These are phyloP conservation scores for Talaromyces sp. DNA, from an alignment of 2,329 filamentous ascomycete species.

Conservation along the genomic window DNA sequence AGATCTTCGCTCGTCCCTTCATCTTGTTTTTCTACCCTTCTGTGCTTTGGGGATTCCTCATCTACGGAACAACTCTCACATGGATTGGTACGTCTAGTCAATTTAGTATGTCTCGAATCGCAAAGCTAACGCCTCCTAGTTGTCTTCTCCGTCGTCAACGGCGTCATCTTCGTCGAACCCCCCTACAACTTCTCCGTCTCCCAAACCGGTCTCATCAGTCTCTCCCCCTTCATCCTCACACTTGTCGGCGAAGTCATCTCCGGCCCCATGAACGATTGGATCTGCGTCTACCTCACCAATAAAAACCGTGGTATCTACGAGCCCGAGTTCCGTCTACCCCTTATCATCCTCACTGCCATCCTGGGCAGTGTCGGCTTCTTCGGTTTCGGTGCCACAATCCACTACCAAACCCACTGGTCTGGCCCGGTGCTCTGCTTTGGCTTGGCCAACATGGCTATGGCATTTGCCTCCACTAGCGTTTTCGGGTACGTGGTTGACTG, in stretches of 20 bases:
- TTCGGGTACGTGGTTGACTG: conserved; percentile 16
- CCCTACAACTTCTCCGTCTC: conserved; percentile 16
- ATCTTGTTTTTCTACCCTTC: conserved; percentile 15
- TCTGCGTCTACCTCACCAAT: conserved; percentile 14
- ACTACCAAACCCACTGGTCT: conserved; percentile 13
- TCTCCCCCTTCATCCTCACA: conserved; percentile 12
- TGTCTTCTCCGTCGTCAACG: conserved; percentile 16
- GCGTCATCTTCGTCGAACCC: conserved; percentile 14
- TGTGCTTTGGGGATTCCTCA: conserved; percentile 10
- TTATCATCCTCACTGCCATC: conserved; percentile 6
- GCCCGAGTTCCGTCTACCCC: conserved; percentile 14
- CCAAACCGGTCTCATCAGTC: conserved; percentile 13
- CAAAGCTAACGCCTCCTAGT: neutral
- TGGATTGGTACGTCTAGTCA: conserved; percentile 8
- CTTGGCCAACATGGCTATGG: conserved; percentile 14
- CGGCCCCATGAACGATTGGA: conserved; percentile 15
- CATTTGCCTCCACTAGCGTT: conserved; percentile 11
- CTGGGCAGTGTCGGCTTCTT: conserved; percentile 13
- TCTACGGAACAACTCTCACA: conserved; percentile 9
- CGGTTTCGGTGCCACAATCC: conserved; percentile 13
- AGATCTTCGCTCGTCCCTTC: conserved; percentile 13
- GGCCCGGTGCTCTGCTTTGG: conserved; percentile 12
- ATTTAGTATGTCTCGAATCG: neutral
- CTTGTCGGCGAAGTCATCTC: conserved; percentile 15
- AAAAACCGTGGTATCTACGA: conserved; percentile 17